Evolutionary conservation across 2,329 filamentous ascomycete genomes (phyloP).

Genomic region (Cercospora sesami): DNA sequence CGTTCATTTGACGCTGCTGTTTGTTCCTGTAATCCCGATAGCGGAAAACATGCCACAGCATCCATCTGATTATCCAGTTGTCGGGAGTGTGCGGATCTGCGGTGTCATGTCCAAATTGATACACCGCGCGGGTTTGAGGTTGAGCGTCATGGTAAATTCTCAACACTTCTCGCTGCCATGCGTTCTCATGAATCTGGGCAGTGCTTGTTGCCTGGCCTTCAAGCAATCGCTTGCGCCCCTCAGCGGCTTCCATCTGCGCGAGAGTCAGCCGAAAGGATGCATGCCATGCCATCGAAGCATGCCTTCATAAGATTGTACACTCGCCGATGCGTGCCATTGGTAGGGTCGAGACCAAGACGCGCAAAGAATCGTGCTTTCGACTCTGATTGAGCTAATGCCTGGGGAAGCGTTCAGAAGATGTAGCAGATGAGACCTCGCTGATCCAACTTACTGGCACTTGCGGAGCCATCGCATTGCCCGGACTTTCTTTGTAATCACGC

Average conservation of each 20-base stretch:
- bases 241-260: constrained; percentile 43
- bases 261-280: constrained; percentile 6
- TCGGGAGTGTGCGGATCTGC: constrained; percentile 42
- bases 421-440: not conserved
- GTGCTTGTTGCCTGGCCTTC: constrained; percentile 39
- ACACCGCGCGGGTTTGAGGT: constrained; percentile 42
- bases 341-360: constrained; percentile 43
- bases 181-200: constrained; percentile 48
- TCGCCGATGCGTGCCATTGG: constrained; percentile 35
- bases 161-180: constrained; percentile 45
- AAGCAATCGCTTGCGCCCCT: constrained; percentile 43
- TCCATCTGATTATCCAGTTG: constrained; percentile 53
- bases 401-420: not conserved
- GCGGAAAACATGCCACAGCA: constrained; percentile 52
- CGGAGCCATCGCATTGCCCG: constrained; percentile 14
- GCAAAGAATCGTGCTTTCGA: constrained; percentile 45
- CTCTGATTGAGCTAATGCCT: constrained; percentile 43
- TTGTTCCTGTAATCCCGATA: constrained; percentile 46
- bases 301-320: constrained; percentile 48
- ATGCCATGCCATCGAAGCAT: constrained; percentile 4
- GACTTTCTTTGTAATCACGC: not conserved
- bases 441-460: constrained; percentile 13
- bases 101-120: constrained; percentile 43
- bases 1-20: constrained; percentile 22
- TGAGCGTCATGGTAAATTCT: constrained; percentile 43